Evolutionary conservation across 768 basidiomycete genomes (phyloP).

Genomic region (Omphalotus guepiniiformis): DNA sequence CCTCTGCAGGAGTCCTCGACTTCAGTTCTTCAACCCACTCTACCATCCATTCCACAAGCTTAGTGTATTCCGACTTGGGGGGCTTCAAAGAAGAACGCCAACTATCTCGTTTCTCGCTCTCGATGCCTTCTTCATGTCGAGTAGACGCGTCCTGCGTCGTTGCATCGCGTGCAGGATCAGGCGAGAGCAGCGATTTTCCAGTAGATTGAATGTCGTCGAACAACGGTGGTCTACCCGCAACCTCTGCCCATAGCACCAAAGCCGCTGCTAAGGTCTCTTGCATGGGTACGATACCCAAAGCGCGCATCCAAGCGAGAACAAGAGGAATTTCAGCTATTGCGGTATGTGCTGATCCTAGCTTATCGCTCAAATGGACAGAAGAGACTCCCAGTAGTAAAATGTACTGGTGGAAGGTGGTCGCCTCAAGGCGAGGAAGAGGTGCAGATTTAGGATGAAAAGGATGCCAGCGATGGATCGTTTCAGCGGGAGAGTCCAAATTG

Average conservation of each 20-base stretch:
- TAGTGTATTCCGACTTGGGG: no score
- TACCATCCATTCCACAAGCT: slow-evolving; percentile 3
- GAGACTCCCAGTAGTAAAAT: slow-evolving; percentile 4
- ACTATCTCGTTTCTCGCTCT: background rate
- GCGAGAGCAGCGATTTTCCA: background rate
- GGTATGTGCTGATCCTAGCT: background rate
- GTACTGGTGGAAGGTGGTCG: slow-evolving; percentile 4
- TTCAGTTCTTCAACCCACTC: slow-evolving; percentile 6
- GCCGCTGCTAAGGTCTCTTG: slow-evolving; percentile 5
- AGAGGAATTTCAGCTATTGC: slow-evolving; percentile 1
- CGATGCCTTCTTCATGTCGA: background rate
- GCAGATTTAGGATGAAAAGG: background rate
- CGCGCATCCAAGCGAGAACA: slow-evolving; percentile 3
- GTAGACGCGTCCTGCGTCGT: background rate
- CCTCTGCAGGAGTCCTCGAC: background rate
- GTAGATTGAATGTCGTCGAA: background rate
- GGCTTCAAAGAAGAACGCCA: no score
- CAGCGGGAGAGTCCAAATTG: no score
- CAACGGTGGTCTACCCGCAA: slow-evolving; percentile 1
- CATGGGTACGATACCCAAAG: background rate
- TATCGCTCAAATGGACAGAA: slow-evolving; percentile 3
- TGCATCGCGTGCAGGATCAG: background rate
- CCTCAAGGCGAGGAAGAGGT: background rate
- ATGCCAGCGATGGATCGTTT: no score
- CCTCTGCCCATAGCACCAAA: slow-evolving; percentile 7